Percentiles rank a stretch among this genome's conserved stretches.
Conservation (phyloP, 2,329 filamentous ascomycete species). For the Achaetomium macrosporum region DNA sequence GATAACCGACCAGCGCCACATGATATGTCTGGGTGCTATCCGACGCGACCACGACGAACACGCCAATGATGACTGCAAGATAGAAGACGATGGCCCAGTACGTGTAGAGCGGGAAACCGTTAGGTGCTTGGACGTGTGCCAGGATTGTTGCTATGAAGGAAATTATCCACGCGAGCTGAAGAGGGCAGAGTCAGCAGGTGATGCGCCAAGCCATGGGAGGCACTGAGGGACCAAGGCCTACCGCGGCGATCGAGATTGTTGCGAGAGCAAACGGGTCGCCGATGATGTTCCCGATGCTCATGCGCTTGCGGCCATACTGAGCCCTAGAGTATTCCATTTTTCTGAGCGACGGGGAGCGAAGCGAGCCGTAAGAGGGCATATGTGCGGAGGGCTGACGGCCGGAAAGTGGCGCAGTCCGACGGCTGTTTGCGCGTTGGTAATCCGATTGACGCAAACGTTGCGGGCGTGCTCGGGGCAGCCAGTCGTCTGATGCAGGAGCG, state of each 20-base stretch:
- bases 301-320: slow-evolving; percentile 51
- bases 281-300: slow-evolving; percentile 82
- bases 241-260: slow-evolving; percentile 84
- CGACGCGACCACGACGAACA: slow-evolving; percentile 77
- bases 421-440: slow-evolving; percentile 14
- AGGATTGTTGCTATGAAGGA: slow-evolving; percentile 83
- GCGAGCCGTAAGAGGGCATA: slow-evolving; percentile 72
- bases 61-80: slow-evolving; percentile 72
- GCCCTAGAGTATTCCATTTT: slow-evolving; percentile 71
- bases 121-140: slow-evolving; percentile 48
- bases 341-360: slow-evolving; percentile 65
- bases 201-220: background rate
- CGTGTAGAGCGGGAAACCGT: slow-evolving; percentile 71
- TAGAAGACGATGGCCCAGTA: slow-evolving; percentile 91
- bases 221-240: slow-evolving; percentile 44
- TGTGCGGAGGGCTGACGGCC: slow-evolving; percentile 30
- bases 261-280: slow-evolving; percentile 95
- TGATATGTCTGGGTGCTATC: slow-evolving; percentile 84
- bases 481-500: slow-evolving; percentile 7
- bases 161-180: slow-evolving; percentile 88
- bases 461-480: slow-evolving; percentile 13
- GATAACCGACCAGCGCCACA: slow-evolving; percentile 83
- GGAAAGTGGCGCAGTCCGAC: slow-evolving; percentile 4
- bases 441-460: slow-evolving; percentile 19
- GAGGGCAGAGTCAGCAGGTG: slow-evolving; percentile 10